These are phyloP conservation scores for Fraxinus sp. DNA, from an alignment of 305 asterid genomes.

Conservation along the genomic window DNA sequence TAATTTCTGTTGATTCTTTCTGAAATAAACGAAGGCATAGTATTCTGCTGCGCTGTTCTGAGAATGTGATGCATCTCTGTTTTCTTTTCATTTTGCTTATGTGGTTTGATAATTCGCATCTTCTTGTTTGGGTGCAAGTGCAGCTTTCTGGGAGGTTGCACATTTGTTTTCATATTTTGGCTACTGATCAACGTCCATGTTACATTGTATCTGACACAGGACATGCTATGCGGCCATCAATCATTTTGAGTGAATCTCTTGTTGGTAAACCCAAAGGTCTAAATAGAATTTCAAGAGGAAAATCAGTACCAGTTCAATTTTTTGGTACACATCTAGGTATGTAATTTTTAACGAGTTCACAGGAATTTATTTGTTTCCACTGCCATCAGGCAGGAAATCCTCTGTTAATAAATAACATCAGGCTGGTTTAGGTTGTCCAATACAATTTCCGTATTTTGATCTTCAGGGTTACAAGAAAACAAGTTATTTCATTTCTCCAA, in stretches of 20 bases:
- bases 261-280: slow-evolving; percentile 66
- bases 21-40: not conserved
- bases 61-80: not conserved
- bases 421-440: slow-evolving; percentile 16
- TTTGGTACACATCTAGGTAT: slow-evolving; percentile 98
- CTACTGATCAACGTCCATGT: slow-evolving; percentile 14
- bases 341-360: slow-evolving; percentile 10
- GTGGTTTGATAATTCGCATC: slow-evolving; percentile 13
- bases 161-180: not conserved
- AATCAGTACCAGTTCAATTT: slow-evolving; percentile 87
- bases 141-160: slow-evolving; percentile 20
- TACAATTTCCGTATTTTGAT: slow-evolving; percentile 25
- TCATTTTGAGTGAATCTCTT: slow-evolving; percentile 78
- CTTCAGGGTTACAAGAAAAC: slow-evolving; percentile 72
- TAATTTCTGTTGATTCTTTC: not conserved
- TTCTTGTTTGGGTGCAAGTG: not conserved
- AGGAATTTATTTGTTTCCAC: slow-evolving; percentile 15
- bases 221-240: slow-evolving; percentile 96
- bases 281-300: slow-evolving; percentile 66
- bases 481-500: slow-evolving; percentile 74
- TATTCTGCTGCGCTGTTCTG: not conserved
- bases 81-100: slow-evolving; percentile 1
- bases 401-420: slow-evolving; percentile 4
- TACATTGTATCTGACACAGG: slow-evolving; percentile 49
- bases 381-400: slow-evolving; percentile 19